Percentiles rank a stretch among this genome's conserved stretches.
These are phyloP conservation scores for Vitis hybrid DNA, from an alignment of 177 flowering plant species.

Conservation along the genomic window DNA sequence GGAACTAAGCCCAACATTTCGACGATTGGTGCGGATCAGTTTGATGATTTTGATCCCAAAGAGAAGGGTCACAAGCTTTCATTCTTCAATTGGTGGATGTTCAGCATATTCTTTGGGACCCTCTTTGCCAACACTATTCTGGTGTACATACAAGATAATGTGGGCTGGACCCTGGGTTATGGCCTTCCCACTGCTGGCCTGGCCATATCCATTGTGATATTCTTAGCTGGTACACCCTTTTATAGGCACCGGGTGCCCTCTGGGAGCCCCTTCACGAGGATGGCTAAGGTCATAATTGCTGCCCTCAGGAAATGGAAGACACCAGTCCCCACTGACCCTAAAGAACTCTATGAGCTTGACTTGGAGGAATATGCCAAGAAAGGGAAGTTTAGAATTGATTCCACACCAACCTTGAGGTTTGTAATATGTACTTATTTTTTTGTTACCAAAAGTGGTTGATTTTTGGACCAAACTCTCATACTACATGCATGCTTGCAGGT, in stretches of 20 bases:
- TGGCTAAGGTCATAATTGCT: constrained; percentile 75
- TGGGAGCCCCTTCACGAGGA: constrained; percentile 77
- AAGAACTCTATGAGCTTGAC: constrained; percentile 70
- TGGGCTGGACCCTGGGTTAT: constrained; percentile 85
- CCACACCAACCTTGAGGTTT: constrained; percentile 63
- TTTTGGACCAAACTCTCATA: not conserved
- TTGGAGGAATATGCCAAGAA: constrained; percentile 47
- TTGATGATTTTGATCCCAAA: constrained; percentile 74
- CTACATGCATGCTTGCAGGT: constrained; percentile 40
- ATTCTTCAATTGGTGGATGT: constrained; percentile 97
- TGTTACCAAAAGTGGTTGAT: too few relatives aligned
- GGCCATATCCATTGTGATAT: constrained; percentile 56
- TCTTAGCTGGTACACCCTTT: constrained; percentile 71
- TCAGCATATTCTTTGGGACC: constrained; percentile 72
- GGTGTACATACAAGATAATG: constrained; percentile 84
- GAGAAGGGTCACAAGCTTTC: constrained; percentile 76
- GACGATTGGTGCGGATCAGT: constrained; percentile 87
- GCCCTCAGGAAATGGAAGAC: constrained; percentile 56
- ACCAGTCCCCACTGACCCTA: constrained; percentile 55
- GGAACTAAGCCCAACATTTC: constrained; percentile 93
- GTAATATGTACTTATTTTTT: not conserved
- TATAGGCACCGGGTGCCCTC: constrained; percentile 73
- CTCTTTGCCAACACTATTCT: constrained; percentile 81
- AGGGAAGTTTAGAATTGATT: constrained; percentile 56
- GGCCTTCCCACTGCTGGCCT: constrained; percentile 81